Evolutionary conservation across 768 basidiomycete genomes (phyloP).

Genomic region (Termitomyces sp.): DNA sequence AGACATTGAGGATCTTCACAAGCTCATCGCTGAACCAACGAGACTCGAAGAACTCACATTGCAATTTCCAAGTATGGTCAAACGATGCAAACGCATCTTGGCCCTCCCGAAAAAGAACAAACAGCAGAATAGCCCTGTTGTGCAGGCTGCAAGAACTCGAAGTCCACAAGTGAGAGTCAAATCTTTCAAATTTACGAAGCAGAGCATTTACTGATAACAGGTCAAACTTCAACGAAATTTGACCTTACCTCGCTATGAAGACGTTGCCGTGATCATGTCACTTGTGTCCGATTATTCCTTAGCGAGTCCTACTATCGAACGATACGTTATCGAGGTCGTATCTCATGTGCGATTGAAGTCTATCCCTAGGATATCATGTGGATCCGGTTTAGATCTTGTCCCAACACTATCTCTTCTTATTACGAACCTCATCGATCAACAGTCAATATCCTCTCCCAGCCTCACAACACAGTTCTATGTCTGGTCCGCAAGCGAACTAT

Average conservation of each 20-base stretch:
- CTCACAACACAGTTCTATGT: constrained; percentile 43
- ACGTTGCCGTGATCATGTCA: neutral
- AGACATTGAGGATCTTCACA: constrained; percentile 49
- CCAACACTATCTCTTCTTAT: constrained; percentile 32
- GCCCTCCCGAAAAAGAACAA: constrained; percentile 25
- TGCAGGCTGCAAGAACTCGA: constrained; percentile 33
- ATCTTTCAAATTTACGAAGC: neutral
- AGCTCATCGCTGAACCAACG: constrained; percentile 23
- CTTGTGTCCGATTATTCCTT: no score
- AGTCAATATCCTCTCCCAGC: constrained; percentile 11
- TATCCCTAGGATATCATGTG: constrained; percentile 4
- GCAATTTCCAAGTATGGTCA: constrained; percentile 32
- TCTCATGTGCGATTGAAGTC: no score
- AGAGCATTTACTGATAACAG: neutral
- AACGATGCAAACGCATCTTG: constrained; percentile 37
- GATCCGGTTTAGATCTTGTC: constrained; percentile 29
- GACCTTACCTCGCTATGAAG: neutral
- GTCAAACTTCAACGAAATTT: neutral
- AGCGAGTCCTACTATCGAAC: neutral
- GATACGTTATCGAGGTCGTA: neutral
- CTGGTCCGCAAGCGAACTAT: constrained; percentile 38
- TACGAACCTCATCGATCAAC: constrained; percentile 25
- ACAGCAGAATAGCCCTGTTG: constrained; percentile 27
- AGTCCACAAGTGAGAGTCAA: constrained; percentile 2
- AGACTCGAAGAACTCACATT: constrained; percentile 26